Percentiles rank a stretch among this genome's conserved stretches.
These are phyloP conservation scores for Penicillium sp. DNA, from an alignment of 2,329 filamentous ascomycete genomes.

Conservation along the genomic window DNA sequence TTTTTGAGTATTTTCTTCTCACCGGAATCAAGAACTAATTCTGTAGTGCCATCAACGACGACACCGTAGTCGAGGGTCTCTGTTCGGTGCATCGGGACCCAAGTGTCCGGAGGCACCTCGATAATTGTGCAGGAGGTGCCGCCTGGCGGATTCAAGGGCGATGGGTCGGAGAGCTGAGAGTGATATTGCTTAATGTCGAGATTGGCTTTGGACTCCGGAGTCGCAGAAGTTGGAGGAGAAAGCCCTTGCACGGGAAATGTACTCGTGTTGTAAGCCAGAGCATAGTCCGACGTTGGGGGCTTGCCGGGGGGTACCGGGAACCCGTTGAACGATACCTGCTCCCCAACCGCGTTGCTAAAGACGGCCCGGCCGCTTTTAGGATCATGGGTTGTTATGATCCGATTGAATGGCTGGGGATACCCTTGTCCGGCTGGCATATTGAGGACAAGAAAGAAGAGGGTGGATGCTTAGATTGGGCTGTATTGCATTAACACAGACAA, in stretches of 20 bases:
- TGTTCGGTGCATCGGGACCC: constrained; percentile 49
- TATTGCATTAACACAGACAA: background rate
- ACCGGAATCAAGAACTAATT: constrained; percentile 50
- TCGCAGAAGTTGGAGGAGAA: constrained; percentile 12
- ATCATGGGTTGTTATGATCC: constrained; percentile 11
- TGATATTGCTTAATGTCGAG: constrained; percentile 13
- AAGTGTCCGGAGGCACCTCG: constrained; percentile 10
- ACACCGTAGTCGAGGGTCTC: constrained; percentile 52
- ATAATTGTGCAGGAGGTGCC: constrained; percentile 13
- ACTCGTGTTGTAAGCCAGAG: constrained; percentile 10
- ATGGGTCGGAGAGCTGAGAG: constrained; percentile 7
- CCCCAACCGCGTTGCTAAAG: constrained; percentile 5
- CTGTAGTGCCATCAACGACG: constrained; percentile 51
- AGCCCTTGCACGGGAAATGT: constrained; percentile 16
- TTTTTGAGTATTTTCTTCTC: constrained; percentile 43
- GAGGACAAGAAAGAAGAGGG: background rate
- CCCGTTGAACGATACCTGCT: constrained; percentile 8
- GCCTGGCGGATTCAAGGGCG: constrained; percentile 11
- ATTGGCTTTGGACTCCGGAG: constrained; percentile 10
- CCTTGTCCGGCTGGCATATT: background rate
- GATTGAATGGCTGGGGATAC: background rate
- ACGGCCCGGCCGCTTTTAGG: constrained; percentile 8
- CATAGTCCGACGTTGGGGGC: constrained; percentile 13
- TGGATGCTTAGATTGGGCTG: background rate
- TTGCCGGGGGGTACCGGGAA: constrained; percentile 10